Evolutionary conservation across 2,329 filamentous ascomycete genomes (phyloP).

Genomic region (Hymenoscyphus linearis): DNA sequence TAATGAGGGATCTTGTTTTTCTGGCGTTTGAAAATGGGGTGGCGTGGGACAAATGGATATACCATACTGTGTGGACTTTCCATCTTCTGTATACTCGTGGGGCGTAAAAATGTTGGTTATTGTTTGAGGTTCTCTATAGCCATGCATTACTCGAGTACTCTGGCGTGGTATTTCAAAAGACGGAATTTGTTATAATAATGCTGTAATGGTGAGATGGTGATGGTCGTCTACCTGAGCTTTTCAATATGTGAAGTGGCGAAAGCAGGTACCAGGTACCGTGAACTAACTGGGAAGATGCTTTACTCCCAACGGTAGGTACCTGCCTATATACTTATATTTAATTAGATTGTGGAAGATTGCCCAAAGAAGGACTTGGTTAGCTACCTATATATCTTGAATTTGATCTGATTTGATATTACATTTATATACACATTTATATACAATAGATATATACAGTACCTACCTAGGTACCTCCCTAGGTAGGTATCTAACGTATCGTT

Average conservation of each 20-base stretch:
- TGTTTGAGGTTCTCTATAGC: neutral
- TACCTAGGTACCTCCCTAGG: too few relatives aligned
- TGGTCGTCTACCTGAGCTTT: neutral
- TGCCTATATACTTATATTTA: too few relatives aligned
- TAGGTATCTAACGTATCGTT: too few relatives aligned
- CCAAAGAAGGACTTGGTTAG: too few relatives aligned
- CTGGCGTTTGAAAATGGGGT: constrained; percentile 7
- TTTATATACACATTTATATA: too few relatives aligned
- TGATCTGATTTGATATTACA: too few relatives aligned
- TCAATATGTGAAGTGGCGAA: neutral
- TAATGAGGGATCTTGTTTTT: constrained; percentile 11
- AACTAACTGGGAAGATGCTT: too few relatives aligned
- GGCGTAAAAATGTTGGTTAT: neutral
- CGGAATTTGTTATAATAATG: neutral
- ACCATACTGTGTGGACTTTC: constrained; percentile 20
- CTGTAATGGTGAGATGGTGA: neutral
- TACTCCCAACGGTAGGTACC: too few relatives aligned
- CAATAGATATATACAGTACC: too few relatives aligned
- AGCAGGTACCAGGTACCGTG: neutral
- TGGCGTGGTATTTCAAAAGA: neutral
- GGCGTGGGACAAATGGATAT: constrained; percentile 12
- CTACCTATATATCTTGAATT: too few relatives aligned
- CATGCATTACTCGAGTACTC: neutral
- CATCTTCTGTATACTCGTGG: constrained; percentile 6
- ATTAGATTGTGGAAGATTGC: too few relatives aligned